Evolutionary conservation across 192 early-diverging fungal genomes (phyloP).

Genomic region (Umbelopsis isabellina): DNA sequence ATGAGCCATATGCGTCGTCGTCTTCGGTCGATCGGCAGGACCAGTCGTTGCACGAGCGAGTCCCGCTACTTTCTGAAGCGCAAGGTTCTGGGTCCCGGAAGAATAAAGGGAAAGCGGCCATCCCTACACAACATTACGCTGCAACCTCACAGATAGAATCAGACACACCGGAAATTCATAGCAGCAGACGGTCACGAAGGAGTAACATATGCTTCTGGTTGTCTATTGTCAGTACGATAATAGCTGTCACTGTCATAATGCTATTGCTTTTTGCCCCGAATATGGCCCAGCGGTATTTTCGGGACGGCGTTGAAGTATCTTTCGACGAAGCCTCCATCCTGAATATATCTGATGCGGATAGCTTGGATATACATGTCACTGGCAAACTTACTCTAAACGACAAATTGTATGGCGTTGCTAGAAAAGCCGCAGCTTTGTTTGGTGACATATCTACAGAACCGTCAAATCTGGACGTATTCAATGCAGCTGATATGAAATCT

Average conservation of each 20-base stretch:
- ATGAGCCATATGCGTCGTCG: slow-evolving; percentile 13
- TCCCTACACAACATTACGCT: neutral
- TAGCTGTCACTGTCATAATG: neutral
- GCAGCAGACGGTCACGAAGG: neutral
- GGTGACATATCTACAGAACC: neutral
- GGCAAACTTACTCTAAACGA: neutral
- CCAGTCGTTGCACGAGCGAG: slow-evolving; percentile 6
- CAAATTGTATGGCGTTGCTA: neutral
- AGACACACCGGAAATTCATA: neutral
- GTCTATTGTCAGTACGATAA: neutral
- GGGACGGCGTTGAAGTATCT: slow-evolving; percentile 11
- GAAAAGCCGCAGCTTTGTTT: neutral
- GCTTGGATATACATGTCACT: slow-evolving; percentile 5
- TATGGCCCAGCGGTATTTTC: slow-evolving; percentile 9
- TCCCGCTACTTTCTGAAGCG: neutral
- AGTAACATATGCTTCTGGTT: neutral
- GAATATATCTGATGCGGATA: neutral
- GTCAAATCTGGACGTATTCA: neutral
- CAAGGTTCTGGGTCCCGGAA: slow-evolving; percentile 13
- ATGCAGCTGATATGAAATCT: neutral
- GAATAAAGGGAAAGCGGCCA: slow-evolving; percentile 8
- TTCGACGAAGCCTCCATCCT: slow-evolving; percentile 11
- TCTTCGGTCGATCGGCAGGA: slow-evolving; percentile 2
- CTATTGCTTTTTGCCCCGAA: slow-evolving; percentile 13
- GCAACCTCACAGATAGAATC: neutral